Evolutionary conservation across 129 eudicot genomes (phyloP).

Genomic region (Erigeron canadensis): DNA sequence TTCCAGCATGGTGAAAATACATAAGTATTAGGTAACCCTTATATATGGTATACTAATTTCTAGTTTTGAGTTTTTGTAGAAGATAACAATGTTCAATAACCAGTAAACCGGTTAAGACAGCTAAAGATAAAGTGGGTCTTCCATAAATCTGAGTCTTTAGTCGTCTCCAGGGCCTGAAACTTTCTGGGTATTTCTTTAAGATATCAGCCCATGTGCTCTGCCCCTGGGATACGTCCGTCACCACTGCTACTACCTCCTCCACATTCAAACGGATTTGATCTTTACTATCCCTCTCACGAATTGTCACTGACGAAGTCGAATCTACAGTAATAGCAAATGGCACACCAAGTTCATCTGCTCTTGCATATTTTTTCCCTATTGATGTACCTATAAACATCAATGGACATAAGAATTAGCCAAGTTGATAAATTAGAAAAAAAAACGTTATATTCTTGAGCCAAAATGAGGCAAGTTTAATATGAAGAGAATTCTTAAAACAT

Average conservation of each 20-base stretch:
- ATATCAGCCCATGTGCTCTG: neutral
- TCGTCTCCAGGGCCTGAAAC: no score
- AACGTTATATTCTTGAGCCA: neutral
- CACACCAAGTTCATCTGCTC: neutral
- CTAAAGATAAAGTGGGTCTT: no score
- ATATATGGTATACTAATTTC: no score
- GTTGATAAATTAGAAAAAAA: neutral
- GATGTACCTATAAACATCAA: neutral
- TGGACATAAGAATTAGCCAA: neutral
- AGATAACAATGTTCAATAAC: no score
- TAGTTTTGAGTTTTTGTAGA: no score
- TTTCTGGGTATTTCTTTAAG: neutral
- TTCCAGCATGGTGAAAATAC: no score
- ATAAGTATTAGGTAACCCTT: no score
- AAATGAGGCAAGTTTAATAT: neutral
- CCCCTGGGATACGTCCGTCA: neutral
- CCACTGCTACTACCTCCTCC: neutral
- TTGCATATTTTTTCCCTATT: neutral
- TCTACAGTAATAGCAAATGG: neutral
- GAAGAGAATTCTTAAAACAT: no score
- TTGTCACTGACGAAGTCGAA: neutral
- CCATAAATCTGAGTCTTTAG: no score
- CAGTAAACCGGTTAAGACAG: no score
- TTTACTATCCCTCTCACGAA: neutral
- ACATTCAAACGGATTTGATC: neutral